These are phyloP conservation scores for Corylus heterophylla DNA, from an alignment of 306 rosid genomes.

Conservation along the genomic window DNA sequence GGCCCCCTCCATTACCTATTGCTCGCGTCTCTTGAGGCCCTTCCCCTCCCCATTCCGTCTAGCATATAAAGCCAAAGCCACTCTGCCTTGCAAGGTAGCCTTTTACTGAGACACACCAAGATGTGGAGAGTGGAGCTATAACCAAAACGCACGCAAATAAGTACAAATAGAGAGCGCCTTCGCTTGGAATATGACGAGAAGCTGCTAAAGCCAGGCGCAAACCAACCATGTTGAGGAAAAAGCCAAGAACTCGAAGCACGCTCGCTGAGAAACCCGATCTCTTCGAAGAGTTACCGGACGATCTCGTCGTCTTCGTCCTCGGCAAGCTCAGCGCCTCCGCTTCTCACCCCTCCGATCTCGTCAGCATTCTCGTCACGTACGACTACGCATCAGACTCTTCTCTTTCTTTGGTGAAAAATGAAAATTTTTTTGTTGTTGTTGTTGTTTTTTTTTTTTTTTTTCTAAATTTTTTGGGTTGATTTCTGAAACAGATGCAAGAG, in stretches of 20 bases:
- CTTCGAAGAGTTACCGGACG: conserved; percentile 71
- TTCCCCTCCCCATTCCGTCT: too few relatives aligned
- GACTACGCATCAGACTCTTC: neutral
- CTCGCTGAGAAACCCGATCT: conserved; percentile 31
- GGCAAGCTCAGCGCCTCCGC: conserved; percentile 70
- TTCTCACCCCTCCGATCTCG: conserved; percentile 64
- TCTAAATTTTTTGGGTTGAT: neutral
- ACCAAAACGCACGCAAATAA: too few relatives aligned
- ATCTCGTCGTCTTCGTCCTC: conserved; percentile 61
- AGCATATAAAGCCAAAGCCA: too few relatives aligned
- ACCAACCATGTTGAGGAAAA: conserved; percentile 19
- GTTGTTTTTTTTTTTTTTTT: neutral
- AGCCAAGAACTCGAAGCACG: conserved; percentile 16
- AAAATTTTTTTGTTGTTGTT: neutral
- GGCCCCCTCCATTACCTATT: too few relatives aligned
- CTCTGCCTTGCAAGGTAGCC: too few relatives aligned
- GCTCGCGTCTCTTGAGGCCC: too few relatives aligned
- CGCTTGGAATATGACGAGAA: conserved; percentile 1
- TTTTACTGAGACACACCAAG: neutral
- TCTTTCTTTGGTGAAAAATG: neutral
- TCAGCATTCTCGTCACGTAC: conserved; percentile 60
- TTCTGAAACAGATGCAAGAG: conserved; percentile 60
- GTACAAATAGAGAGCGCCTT: too few relatives aligned
- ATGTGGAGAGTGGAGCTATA: neutral
- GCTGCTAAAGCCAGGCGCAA: neutral